Evolutionary conservation across 192 early-diverging fungal species (phyloP), one percentile per base, ranked within the genome.

Genomic region (Gigaspora rosea): DNA sequence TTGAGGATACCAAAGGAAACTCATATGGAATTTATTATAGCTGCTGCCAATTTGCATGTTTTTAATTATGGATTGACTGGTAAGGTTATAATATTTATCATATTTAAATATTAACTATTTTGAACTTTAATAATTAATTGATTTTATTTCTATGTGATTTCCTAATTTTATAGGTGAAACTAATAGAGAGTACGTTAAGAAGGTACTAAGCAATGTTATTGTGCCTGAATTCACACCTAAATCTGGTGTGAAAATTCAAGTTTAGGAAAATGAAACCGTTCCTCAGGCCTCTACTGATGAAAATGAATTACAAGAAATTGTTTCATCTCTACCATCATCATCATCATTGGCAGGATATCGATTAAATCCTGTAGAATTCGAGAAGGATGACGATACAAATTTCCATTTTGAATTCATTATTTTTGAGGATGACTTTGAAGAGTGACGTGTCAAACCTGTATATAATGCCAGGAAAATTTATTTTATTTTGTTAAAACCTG

Each of bases 321-420:
- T 93, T 50, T 79, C 86, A 49, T 78, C 85, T 7, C 81, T 99
- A 16, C 97, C 97, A 4, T 81, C 88, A 18, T 92, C 94, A 6
- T 87, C 93, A n/a, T 86, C 85, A 46, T 82, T 97, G 76, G 93
- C 93, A 22, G 93, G 94, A 51, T 89, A 94, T 81, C 92, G 95
- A 67, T 87, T 99, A 66, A 88, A 83, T 51, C 95, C 97, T 27
- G 92, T 90, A 13, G 97, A 98, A 73, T 99, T 99, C 83, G 98
- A 99, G 82, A 99, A 99, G 89, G 98, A 99, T 81, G 98, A 99
- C 81, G 98, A 99, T 78, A 92, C 90, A 82, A 99, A 99, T 88
- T 97, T 96, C 90, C 98, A 99, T n/a, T n/a, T n/a, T n/a, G n/a
- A n/a, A n/a, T n/a, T n/a, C n/a, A n/a, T n/a, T n/a, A n/a, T n/a